Percentiles rank a stretch among this genome's conserved stretches.
phyloP scores from a whole-genome alignment of 129 eudicot species.

The Flaveria brownii region DNA sequence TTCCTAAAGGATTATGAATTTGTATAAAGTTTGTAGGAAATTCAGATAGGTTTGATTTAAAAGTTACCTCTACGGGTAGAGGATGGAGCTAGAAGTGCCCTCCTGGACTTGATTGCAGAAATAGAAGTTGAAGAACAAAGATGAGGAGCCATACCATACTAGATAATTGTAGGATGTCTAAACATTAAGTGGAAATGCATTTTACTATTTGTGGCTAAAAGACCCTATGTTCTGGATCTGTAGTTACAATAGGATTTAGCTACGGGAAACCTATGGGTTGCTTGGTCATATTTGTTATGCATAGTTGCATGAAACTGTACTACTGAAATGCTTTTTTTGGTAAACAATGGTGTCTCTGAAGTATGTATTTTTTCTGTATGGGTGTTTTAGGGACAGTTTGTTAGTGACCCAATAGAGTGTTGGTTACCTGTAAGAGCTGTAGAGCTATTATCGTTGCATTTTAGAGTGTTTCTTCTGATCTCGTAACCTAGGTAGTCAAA shows the following conservation, averaged over 20 bases:
- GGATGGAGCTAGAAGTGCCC: constrained; percentile 10
- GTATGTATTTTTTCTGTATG: constrained; percentile 12
- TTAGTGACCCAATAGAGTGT: constrained; percentile 7
- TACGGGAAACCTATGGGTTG: constrained; percentile 5
- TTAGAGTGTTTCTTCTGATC: neutral
- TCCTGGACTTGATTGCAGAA: neutral
- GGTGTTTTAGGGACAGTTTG: constrained; percentile 17
- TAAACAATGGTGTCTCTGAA: constrained; percentile 19
- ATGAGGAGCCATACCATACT: constrained; percentile 14
- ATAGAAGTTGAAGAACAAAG: constrained; percentile 8
- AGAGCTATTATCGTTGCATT: neutral
- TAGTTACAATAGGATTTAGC: constrained; percentile 16
- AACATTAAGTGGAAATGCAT: constrained; percentile 18
- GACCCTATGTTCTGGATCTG: constrained; percentile 12
- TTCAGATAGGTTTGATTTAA: neutral
- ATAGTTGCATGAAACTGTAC: constrained; percentile 15
- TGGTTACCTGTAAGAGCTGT: constrained; percentile 5
- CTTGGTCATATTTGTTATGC: constrained; percentile 21
- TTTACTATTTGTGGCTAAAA: constrained; percentile 20
- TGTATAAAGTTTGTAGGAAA: neutral
- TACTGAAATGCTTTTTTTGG: constrained; percentile 9
- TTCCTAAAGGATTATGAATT: constrained; percentile 7
- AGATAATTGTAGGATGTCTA: constrained; percentile 21
- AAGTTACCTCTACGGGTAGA: constrained; percentile 15
- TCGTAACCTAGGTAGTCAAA: too few relatives aligned